Evolutionary conservation across 345 rosid species (phyloP).

Genomic region (Boechera stricta): DNA sequence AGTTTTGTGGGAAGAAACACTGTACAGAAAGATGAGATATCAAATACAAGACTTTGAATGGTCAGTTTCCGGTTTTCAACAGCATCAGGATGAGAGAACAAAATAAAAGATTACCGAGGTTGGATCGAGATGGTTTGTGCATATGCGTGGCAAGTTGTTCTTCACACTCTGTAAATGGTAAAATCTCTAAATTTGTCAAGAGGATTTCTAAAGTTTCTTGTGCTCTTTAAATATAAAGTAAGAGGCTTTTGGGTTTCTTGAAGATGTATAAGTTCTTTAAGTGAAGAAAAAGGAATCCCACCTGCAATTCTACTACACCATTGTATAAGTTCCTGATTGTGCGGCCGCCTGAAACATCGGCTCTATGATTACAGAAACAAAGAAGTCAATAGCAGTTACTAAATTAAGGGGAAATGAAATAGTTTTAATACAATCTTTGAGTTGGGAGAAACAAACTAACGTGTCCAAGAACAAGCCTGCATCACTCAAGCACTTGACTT

Average conservation of each 20-base stretch:
- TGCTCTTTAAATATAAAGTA: constrained; percentile 13
- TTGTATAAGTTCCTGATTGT: constrained; percentile 74
- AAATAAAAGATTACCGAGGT: constrained; percentile 60
- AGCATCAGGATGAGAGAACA: background rate
- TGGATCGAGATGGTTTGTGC: constrained; percentile 85
- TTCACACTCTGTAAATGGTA: constrained; percentile 55
- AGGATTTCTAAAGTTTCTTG: constrained; percentile 10
- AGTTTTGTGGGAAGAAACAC: constrained; percentile 99
- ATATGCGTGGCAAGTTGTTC: constrained; percentile 67
- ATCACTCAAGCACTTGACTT: constrained; percentile 95
- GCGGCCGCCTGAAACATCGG: constrained; percentile 85
- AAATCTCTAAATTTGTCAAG: constrained; percentile 24
- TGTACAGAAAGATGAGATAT: constrained; percentile 40
- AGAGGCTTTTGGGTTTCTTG: background rate
- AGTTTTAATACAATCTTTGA: constrained; percentile 14
- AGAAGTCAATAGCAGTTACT: constrained; percentile 8
- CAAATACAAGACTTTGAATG: constrained; percentile 1
- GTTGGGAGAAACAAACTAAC: constrained; percentile 51
- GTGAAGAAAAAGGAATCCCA: constrained; percentile 30
- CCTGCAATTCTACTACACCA: constrained; percentile 89
- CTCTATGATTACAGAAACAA: constrained; percentile 45
- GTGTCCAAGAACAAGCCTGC: constrained; percentile 95
- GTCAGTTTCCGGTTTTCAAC: background rate
- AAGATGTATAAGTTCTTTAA: background rate
- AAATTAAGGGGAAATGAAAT: constrained; percentile 8